Conservation (phyloP, 225 moss, liverwort and hornwort genomes). For the Asterella californica region DNA sequence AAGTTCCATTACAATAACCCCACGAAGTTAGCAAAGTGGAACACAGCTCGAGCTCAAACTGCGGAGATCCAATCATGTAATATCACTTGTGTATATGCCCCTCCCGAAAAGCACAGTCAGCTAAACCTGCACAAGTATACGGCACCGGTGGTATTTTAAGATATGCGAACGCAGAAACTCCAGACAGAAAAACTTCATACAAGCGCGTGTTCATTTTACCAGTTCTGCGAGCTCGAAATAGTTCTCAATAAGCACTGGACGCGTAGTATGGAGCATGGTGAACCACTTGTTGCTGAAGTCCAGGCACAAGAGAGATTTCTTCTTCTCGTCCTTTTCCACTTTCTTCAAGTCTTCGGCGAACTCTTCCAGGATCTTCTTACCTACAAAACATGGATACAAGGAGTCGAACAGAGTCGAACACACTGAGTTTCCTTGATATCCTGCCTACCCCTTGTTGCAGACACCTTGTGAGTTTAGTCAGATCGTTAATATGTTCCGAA, state of each 20-base stretch:
- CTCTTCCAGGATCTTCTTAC: conserved; percentile 33
- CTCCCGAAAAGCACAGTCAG: background rate
- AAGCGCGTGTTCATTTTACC: conserved; percentile 29
- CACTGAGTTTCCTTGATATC: no score
- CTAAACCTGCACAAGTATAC: background rate
- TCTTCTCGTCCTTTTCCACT: conserved; percentile 39
- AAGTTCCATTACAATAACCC: background rate
- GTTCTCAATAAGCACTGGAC: conserved; percentile 48
- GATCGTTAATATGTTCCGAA: background rate
- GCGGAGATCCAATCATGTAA: no score
- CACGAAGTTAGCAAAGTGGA: background rate
- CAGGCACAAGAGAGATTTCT: conserved; percentile 45
- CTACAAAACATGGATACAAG: conserved; percentile 16
- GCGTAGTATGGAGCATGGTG: conserved; percentile 51
- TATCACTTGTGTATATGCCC: no score
- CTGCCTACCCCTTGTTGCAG: no score
- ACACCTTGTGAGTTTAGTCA: no score
- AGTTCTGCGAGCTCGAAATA: conserved; percentile 37
- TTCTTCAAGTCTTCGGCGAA: conserved; percentile 42
- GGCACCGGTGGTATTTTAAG: no score
- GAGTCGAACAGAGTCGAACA: no score
- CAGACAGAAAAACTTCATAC: no score
- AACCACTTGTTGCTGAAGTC: conserved; percentile 63
- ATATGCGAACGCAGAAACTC: no score
- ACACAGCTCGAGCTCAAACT: background rate